Evolutionary conservation across 768 basidiomycete genomes (phyloP), one percentile per base, ranked within the genome.

Genomic region (Cyclocybe aegerita): DNA sequence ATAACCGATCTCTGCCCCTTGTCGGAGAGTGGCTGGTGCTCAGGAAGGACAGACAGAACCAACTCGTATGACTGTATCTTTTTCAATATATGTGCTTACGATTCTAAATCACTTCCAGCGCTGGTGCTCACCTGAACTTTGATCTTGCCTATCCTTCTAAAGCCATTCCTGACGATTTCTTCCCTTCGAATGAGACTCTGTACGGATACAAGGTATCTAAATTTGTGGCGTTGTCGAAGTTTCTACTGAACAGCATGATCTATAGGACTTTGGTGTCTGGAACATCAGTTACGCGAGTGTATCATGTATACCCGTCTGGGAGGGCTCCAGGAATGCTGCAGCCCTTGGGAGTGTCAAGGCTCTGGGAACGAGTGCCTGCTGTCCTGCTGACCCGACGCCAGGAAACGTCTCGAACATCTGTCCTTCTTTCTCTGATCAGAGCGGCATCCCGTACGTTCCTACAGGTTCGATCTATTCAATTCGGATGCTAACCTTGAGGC

Each of bases 241-340:
- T 29, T 46, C 23, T 17, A 43, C 34, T 43, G 16, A 45, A 46
- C 47, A 29, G 31, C 29, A 14, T 49, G 41, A 14, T 14, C 40
- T 29, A 39, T 39, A 88, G 86, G 91, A 92, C 60, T 93, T 92
- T 71, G 89, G 91, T 43, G 82, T 92, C 14, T 93, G 91, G 90
- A 90, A 91, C 59, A 72, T 90, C 59, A 83, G 76, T 12, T 92
- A 92, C 62, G 67, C 82, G 57, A 73, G 69, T 29, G 81, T 91
- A 8, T 67, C 82, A 30, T 93, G 90, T 60, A 49, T 77, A 2
- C 52, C 71, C 3, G 65, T 78, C 46, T 93, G 90, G 91, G 66
- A 72, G 33, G 91, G 91, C 7, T 75, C 70, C 43, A 73, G 69
- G 14, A 70, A 85, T 50, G 61, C 76, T 11, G 70, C 80, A 10